Evolutionary conservation across 176 grass and related monocot genomes (phyloP), one percentile per base, ranked within the genome.

Genomic region (Chloris gayana): DNA sequence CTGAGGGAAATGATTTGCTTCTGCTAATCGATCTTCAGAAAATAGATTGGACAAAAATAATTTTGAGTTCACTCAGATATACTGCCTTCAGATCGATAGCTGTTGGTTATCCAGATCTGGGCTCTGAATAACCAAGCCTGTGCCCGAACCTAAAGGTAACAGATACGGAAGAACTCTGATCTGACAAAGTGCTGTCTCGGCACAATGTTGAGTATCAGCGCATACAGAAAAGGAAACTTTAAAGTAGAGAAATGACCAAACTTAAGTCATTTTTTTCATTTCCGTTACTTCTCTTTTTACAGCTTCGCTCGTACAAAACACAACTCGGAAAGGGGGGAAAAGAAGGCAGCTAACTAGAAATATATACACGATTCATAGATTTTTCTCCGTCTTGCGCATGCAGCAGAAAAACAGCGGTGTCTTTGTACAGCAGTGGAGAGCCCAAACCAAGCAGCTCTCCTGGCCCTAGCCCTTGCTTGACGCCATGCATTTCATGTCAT

Each of bases 371-470:
- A 4, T 75, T 76, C 70, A 27, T 24, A 56, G 53, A 70, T 30
- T 6, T 60, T 64, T 70, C 19, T 35, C 26, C 54, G 5, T 44
- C 54, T 76, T 57, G 64, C n/a, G n/a, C 62, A 80, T 62, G 46
- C 82, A 84, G 46, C 76, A 84, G 64, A 42, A 69, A 75, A 42
- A 80, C 67, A 64, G 64, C 29, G 26, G n/a, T 47, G 26, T 76
- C 54, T 84, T 19, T 88, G 70, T 85, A 88, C 87, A 85, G 6
- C 46, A 10, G 32, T 34, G 68, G 79, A 81, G 64, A 87, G 71
- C 73, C 17, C 78, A 82, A 61, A 22, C 70, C 47, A 47, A 78
- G 67, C 53, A 14, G 31, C 21, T 59, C 70, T 69, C 60, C 51
- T 32, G 17, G 4, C 6, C 74, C 51, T 32, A 3, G 26, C 13